Evolutionary conservation across 75 land plant species (phyloP), one percentile per base, ranked within the genome.

Genomic region (Pinus tabuliformis): DNA sequence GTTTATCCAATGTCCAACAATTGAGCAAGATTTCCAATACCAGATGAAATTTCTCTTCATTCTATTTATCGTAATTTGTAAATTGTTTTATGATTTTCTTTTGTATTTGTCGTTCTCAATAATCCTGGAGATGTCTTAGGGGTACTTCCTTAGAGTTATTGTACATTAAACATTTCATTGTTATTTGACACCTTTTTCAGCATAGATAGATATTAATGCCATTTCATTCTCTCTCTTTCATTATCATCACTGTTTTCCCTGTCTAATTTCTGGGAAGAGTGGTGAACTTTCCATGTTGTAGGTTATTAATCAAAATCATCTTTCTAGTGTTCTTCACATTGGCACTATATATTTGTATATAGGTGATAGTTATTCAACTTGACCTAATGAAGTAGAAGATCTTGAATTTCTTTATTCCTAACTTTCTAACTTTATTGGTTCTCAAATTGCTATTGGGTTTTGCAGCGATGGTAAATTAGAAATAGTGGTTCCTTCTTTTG

Each of bases 391-490:
- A 74, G 22, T 54, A 68, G 37, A 11, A 56, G 4, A 59, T 28
- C 62, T 59, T 74, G 12, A 28, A 9, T 20, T 0, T 5, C 18
- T 36, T 20, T 33, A 54, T 75, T 56, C 79, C 22, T 20, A 20
- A 65, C 15, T 17, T 36, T 36, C 30, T 11, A 42, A 66, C 33
- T 18, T 37, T 37, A 66, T 66, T 8, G 49, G n/a, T 66, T 33
- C 39, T 66, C 49, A 66, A 36, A 66, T 17, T 66, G 20, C 39
- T 42, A 36, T 45, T 80, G 49, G 49, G 42, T 59, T 64, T 72
- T 85, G 57, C 79, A 97, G 99, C 83, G 99, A 97, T 92, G 99
- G 99, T n/a, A 97, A 91, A 83, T 83, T 94, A 77, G 99, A 97
- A 58, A 58, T 97, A 30, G 93, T 97, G 74, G 98, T 97, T 59